These are phyloP conservation scores for Botryotinia calthae DNA, from an alignment of 2,329 filamentous ascomycete species.

Conservation along the genomic window DNA sequence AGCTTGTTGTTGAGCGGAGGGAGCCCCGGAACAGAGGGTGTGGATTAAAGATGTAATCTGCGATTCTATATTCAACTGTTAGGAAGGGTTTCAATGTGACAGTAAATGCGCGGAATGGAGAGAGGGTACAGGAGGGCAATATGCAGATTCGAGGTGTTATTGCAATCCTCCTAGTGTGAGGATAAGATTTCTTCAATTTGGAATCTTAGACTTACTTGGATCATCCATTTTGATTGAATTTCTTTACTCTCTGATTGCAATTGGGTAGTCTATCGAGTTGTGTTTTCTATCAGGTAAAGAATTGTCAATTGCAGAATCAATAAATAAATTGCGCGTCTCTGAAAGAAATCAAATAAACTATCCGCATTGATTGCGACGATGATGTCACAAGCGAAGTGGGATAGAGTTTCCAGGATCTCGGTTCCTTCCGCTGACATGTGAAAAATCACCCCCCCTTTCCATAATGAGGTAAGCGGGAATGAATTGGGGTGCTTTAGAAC, in stretches of 20 bases:
- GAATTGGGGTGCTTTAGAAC: neutral
- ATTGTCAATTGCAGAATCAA: neutral
- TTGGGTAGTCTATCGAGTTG: neutral
- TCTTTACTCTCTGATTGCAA: neutral
- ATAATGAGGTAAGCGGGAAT: neutral
- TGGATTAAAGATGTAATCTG: constrained; percentile 68
- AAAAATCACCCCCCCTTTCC: constrained; percentile 2
- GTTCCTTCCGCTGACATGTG: constrained; percentile 14
- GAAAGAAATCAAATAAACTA: neutral
- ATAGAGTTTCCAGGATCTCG: constrained; percentile 6
- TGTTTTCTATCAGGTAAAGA: neutral
- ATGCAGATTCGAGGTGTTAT: neutral
- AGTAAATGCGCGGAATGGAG: neutral
- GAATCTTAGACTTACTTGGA: constrained; percentile 41
- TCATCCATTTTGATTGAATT: constrained; percentile 41
- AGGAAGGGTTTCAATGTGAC: neutral
- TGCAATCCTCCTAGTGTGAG: neutral
- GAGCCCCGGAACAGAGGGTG: constrained; percentile 64
- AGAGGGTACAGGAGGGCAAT: neutral
- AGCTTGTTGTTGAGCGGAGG: constrained; percentile 61
- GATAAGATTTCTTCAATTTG: neutral
- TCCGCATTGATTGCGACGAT: neutral
- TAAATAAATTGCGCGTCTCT: neutral
- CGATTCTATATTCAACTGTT: constrained; percentile 39
- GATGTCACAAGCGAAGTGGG: constrained; percentile 13